Percentiles rank a stretch among this genome's conserved stretches.
These are phyloP conservation scores for Shiraia bambusicola DNA, from an alignment of 2,329 filamentous ascomycete species.

Conservation along the genomic window DNA sequence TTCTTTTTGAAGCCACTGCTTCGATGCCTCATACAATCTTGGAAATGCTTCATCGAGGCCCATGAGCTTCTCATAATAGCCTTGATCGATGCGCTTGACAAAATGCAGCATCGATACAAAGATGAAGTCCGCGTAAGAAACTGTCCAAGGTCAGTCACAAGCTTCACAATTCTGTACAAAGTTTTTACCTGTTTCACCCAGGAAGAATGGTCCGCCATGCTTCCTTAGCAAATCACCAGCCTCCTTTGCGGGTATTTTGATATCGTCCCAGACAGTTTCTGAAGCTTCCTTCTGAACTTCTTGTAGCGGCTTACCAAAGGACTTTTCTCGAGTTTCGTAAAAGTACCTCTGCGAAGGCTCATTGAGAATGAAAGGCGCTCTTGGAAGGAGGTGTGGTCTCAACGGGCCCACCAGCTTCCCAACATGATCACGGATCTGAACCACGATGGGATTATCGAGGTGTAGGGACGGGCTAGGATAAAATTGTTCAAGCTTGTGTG, in stretches of 20 bases:
- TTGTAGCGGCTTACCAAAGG: conserved; percentile 56
- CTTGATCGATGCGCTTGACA: conserved; percentile 38
- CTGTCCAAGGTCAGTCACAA: conserved; percentile 10
- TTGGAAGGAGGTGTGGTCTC: conserved; percentile 39
- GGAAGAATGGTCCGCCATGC: conserved; percentile 61
- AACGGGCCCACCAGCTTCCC: conserved; percentile 21
- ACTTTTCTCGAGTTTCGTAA: conserved; percentile 51
- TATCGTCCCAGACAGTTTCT: conserved; percentile 53
- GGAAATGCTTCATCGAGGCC: conserved; percentile 42
- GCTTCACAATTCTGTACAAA: neutral
- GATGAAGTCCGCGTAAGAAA: conserved; percentile 53
- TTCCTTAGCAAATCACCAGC: conserved; percentile 54
- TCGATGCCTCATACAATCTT: conserved; percentile 44
- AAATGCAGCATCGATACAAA: conserved; percentile 55
- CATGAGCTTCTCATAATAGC: conserved; percentile 44
- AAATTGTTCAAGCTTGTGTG: conserved; percentile 57
- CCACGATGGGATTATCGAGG: conserved; percentile 56
- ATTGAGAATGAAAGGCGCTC: conserved; percentile 57
- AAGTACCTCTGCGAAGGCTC: conserved; percentile 58
- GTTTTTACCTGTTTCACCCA: conserved; percentile 55
- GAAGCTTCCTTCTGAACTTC: conserved; percentile 53
- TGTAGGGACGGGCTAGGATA: conserved; percentile 61
- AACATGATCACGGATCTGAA: conserved; percentile 50
- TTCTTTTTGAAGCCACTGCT: conserved; percentile 45
- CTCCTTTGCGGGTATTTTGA: conserved; percentile 42